Evolutionary conservation across 192 early-diverging fungal species (phyloP).

Genomic region (Cetraspora pellucida): DNA sequence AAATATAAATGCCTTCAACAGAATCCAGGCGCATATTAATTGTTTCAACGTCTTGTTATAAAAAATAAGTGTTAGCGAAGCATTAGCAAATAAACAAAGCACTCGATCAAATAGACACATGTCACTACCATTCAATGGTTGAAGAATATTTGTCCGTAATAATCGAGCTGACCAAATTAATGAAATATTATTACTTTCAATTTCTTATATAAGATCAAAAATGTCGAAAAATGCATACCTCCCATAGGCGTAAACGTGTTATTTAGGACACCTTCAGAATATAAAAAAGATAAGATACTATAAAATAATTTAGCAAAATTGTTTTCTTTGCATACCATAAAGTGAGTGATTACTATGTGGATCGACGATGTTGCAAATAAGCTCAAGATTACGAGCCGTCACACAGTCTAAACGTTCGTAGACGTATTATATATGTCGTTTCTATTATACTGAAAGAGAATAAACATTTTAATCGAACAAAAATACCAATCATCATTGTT

Average conservation of each 20-base stretch:
- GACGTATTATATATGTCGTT: background rate
- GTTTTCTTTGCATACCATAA: constrained; percentile 41
- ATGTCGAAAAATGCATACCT: constrained; percentile 15
- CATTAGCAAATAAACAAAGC: background rate
- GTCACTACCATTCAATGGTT: constrained; percentile 65
- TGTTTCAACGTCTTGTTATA: constrained; percentile 42
- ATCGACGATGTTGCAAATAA: constrained; percentile 54
- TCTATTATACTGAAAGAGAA: background rate
- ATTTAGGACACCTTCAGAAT: constrained; percentile 47
- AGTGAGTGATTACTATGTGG: constrained; percentile 54
- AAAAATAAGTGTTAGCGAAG: background rate
- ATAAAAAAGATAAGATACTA: background rate
- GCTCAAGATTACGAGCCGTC: constrained; percentile 65
- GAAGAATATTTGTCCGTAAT: constrained; percentile 75
- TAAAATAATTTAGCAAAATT: background rate
- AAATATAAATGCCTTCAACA: constrained; percentile 49
- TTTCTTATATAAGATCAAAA: background rate
- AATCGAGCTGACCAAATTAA: constrained; percentile 57
- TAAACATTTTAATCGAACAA: background rate
- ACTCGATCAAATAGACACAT: too few relatives aligned
- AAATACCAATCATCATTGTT: constrained; percentile 45
- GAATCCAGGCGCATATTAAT: constrained; percentile 62
- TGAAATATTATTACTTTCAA: constrained; percentile 39
- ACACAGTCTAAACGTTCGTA: constrained; percentile 48
- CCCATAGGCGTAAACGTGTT: constrained; percentile 71